Conservation (phyloP, 192 early-diverging fungal species). For the Coemansia sp. region DNA sequence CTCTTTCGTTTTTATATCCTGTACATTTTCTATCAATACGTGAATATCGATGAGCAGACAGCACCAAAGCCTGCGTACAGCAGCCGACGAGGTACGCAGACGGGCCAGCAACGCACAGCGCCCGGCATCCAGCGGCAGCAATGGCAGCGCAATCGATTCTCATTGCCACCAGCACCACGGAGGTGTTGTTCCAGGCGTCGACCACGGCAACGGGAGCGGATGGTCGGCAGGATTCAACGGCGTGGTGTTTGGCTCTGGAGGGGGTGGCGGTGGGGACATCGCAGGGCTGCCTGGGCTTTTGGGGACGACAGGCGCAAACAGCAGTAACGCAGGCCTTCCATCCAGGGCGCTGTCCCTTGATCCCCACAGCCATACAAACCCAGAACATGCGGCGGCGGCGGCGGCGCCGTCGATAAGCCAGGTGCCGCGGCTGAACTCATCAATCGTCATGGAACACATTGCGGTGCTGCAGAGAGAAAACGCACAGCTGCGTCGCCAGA, state of each 20-base stretch:
- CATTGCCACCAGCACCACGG: slow-evolving; percentile 10
- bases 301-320: not conserved
- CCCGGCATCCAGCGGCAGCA: not conserved
- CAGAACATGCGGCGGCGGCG: not conserved
- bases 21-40: not conserved
- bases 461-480: slow-evolving; percentile 26
- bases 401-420: not conserved
- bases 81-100: slow-evolving; percentile 2
- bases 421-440: not conserved
- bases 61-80: not conserved
- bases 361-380: not conserved
- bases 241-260: slow-evolving; percentile 34
- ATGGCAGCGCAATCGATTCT: slow-evolving; percentile 5
- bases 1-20: not conserved
- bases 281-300: not conserved
- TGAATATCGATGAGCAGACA: not conserved
- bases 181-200: slow-evolving; percentile 13
- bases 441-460: slow-evolving; percentile 7
- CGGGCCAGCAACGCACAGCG: not conserved
- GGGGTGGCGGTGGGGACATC: slow-evolving; percentile 12
- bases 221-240: slow-evolving; percentile 39
- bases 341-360: not conserved
- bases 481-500: slow-evolving; percentile 24
- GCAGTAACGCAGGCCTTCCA: not conserved
- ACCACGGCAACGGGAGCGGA: slow-evolving; percentile 15